These are phyloP conservation scores for Oryza punctata DNA, from an alignment of 176 grass and related monocot species.

Conservation along the genomic window DNA sequence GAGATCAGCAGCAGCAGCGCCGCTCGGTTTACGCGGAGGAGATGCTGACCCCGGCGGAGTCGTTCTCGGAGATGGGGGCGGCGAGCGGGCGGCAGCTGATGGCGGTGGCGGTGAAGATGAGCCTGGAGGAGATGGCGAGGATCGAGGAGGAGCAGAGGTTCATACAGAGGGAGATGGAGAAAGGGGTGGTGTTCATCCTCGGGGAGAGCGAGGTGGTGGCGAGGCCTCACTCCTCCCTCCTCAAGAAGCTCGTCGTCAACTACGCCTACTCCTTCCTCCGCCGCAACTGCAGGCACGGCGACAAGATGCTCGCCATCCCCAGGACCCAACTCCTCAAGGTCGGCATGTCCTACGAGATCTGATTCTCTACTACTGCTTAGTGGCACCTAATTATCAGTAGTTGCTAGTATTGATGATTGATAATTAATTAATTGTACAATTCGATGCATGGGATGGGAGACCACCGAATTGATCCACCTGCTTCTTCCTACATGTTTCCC, in stretches of 20 bases:
- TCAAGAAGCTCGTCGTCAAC: constrained; percentile 66
- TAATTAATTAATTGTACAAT: too few species aligned
- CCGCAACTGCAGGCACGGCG: constrained; percentile 62
- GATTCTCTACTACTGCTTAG: too few species aligned
- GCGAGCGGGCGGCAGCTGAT: constrained; percentile 35
- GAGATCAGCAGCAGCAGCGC: background rate
- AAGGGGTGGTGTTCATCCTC: constrained; percentile 80
- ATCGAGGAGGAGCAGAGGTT: constrained; percentile 53
- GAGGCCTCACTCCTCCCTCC: constrained; percentile 41
- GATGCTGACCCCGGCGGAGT: constrained; percentile 54
- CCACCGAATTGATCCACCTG: too few species aligned
- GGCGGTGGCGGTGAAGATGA: constrained; percentile 39
- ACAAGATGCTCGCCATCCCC: constrained; percentile 66
- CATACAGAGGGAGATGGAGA: constrained; percentile 62
- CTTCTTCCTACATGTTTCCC: too few species aligned
- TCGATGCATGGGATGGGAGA: too few species aligned
- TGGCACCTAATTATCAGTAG: too few species aligned
- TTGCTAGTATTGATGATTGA: too few species aligned
- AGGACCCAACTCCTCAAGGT: constrained; percentile 71
- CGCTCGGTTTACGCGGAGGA: constrained; percentile 39
- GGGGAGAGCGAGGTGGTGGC: constrained; percentile 76
- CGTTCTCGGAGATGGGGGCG: constrained; percentile 56
- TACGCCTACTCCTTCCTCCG: constrained; percentile 66
- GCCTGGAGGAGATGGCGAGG: constrained; percentile 42
- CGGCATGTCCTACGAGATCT: constrained; percentile 83